Evolutionary conservation across 257 asterid species (phyloP).

Genomic region (Galeopsis tetrahit): DNA sequence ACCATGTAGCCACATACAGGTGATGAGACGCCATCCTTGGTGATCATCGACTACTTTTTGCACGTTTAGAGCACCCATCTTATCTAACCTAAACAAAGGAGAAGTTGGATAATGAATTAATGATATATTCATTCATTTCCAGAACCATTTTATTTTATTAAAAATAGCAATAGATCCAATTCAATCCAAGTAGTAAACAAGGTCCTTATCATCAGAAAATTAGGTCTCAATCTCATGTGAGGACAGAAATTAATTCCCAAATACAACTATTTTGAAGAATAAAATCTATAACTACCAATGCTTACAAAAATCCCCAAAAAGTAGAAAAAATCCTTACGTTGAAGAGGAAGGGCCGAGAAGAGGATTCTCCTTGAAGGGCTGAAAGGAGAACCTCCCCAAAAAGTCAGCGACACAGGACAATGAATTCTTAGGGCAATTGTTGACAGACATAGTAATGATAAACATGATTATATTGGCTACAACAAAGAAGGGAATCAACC

Average conservation of each 20-base stretch:
- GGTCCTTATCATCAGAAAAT: background rate
- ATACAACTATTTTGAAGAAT: background rate
- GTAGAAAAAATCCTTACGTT: slow-evolving; percentile 49
- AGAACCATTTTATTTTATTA: background rate
- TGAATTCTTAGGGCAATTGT: slow-evolving; percentile 73
- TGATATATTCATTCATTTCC: background rate
- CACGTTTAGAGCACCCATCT: slow-evolving; percentile 90
- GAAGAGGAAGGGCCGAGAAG: slow-evolving; percentile 89
- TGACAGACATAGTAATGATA: slow-evolving; percentile 70
- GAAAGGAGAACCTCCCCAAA: slow-evolving; percentile 84
- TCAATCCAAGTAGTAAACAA: background rate
- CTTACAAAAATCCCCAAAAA: background rate
- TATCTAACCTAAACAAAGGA: slow-evolving; percentile 47
- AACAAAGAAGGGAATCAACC: slow-evolving; percentile 75
- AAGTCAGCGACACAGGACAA: slow-evolving; percentile 60
- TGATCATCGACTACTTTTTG: slow-evolving; percentile 69
- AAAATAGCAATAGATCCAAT: background rate
- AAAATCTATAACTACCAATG: background rate
- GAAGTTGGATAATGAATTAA: slow-evolving; percentile 13
- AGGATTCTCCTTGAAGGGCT: slow-evolving; percentile 84
- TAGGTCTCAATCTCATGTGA: background rate
- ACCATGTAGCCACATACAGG: slow-evolving; percentile 93
- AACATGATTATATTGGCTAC: slow-evolving; percentile 66
- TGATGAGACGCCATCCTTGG: slow-evolving; percentile 89
- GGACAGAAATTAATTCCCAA: background rate